Evolutionary conservation across 2,329 filamentous ascomycete genomes (phyloP), one percentile per base, ranked within the genome.

Genomic region (Epichloe elymi): DNA sequence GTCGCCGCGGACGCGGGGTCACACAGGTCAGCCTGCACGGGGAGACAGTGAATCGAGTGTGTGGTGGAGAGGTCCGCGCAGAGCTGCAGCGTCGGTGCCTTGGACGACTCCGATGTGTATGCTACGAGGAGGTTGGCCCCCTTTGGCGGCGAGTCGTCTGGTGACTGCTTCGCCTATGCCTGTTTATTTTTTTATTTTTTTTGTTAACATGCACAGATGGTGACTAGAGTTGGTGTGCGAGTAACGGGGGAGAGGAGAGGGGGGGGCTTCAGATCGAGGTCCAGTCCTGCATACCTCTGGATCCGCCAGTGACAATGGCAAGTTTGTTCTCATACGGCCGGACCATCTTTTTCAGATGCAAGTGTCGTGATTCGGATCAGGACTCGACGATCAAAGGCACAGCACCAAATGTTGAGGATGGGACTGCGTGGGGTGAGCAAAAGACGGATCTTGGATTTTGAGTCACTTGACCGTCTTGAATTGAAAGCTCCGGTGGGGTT

Each of bases 61-160:
- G 65, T 61, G 37, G 67, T 59, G 19, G 69, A 57, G 7, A 82
- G 69, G 45, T 74, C 63, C 12, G 63, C 58, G 57, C 73, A 72
- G 12, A 82, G 69, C 20, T 71, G 61, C 51, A 68, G 59, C 8
- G 79, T 74, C 46, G 64, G 66, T 41, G 68, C 59, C 17, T 67
- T 68, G 2, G 79, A 82, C 2, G 70, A 72, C 51, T 76, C 70
- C 46, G 76, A 79, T 11, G 76, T 78, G 64, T 80, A 82, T 63
- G 79, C 78, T 53, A 83, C 67, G 44, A 83, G 66, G 15, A 84
- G 65, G 51, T 75, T 74, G 63, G 73, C 74, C 49, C 80, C 80
- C 66, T 82, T 82, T 82, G 60, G 70, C 70, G 35, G 79, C 80
- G 11, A 84, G 71, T 51, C 78, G 75, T 43, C 69, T 69, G 49